phyloP scores from a whole-genome alignment of 305 asterid species.

The Plantago coronopus region DNA sequence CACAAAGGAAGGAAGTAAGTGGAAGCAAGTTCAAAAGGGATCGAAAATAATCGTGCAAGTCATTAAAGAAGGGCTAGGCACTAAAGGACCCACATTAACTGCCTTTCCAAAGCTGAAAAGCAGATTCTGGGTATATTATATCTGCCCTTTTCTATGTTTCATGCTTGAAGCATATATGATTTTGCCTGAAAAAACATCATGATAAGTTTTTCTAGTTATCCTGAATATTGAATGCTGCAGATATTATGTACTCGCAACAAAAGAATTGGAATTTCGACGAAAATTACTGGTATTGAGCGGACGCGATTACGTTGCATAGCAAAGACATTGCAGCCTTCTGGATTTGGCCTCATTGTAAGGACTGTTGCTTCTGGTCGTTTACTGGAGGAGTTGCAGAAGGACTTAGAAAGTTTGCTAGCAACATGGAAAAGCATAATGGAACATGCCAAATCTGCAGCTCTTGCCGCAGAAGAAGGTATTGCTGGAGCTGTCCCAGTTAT shows the following conservation, averaged over 20 bases:
- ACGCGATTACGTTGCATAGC: constrained; percentile 81
- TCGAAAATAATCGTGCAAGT: constrained; percentile 92
- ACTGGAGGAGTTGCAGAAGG: constrained; percentile 78
- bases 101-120: constrained; percentile 92
- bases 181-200: constrained; percentile 22
- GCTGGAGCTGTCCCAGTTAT: constrained; percentile 88
- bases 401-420: constrained; percentile 74
- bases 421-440: constrained; percentile 86
- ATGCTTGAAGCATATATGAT: constrained; percentile 24
- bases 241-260: constrained; percentile 60
- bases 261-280: constrained; percentile 80
- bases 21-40: constrained; percentile 70
- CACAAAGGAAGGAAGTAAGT: constrained; percentile 44
- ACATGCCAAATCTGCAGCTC: constrained; percentile 90
- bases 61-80: constrained; percentile 94
- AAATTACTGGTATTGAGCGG: constrained; percentile 86
- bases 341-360: constrained; percentile 89
- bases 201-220: constrained; percentile 22
- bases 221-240: constrained; percentile 45
- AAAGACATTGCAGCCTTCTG: constrained; percentile 80
- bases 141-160: constrained; percentile 25
- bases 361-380: constrained; percentile 93
- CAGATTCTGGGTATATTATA: constrained; percentile 84
- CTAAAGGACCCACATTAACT: constrained; percentile 88
- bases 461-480: constrained; percentile 96